Evolutionary conservation across 495 filamentous ascomycete genomes (phyloP), one percentile per base, ranked within the genome.

Genomic region (Chaetomidium leptoderma): DNA sequence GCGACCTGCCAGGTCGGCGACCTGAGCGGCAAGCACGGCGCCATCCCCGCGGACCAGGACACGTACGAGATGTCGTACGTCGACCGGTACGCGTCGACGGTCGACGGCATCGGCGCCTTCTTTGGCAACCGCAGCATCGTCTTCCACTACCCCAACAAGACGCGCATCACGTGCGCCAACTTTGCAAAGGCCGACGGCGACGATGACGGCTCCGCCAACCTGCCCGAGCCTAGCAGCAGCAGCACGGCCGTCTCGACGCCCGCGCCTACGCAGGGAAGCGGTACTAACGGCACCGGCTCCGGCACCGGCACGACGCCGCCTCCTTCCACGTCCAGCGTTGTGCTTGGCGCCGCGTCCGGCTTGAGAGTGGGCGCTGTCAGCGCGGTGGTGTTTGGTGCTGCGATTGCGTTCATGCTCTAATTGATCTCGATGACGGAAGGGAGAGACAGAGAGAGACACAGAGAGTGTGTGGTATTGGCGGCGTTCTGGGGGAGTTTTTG

Each of bases 1-100:
- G 64, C 82, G 59, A 87, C 84, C 0, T 96, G 91, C 76, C 83
- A 95, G 70, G 83, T 89, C 26, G 91, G 91, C 58, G 91, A 96
- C 72, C 72, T 95, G 50, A 79, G 82, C 61, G 91, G 91, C 64
- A 96, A 95, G 77, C 80, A 91, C 64, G 88, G 86, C 52, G 78
- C 76, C 42, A 84, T 92, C 66, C 57, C 63, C 0, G 40, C 37
- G 3, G 76, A 76, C 42, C 63, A 69, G 27, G 69, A 66, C 53
- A 54, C 63, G 0, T 85, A 72, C 70, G 62, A 61, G 13, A 64
- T 63, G 43, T 74, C 69, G 19, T 95, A 87, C 70, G 65, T 70
- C 45, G 91, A 96, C 69, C 65, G 72, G 29, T 96, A 84, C 75
- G 69, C 86, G 16, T 86, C 88, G 4, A 83, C 83, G 27, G 56